phyloP scores from a whole-genome alignment of 495 filamentous ascomycete species.

The Aspergillus sclerotioniger region DNA sequence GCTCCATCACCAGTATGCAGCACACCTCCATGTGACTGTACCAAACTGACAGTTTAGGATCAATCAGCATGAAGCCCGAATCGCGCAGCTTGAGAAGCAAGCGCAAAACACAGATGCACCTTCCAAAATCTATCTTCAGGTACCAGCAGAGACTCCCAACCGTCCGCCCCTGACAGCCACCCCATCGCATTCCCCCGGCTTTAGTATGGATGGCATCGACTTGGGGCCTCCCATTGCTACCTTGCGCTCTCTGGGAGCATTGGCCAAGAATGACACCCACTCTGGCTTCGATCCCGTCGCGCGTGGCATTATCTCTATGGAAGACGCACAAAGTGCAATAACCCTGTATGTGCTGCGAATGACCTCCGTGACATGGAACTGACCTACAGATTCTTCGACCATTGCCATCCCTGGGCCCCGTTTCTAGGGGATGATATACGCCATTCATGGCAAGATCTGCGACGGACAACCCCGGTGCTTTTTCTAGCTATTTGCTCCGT shows the following conservation, averaged over 20 bases:
- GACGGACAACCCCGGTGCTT: neutral
- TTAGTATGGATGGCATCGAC: neutral
- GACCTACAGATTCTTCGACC: neutral
- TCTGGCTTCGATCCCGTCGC: neutral
- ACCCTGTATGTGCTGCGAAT: neutral
- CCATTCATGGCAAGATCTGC: neutral
- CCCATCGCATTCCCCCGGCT: neutral
- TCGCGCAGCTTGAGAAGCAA: neutral
- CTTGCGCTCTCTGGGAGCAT: neutral
- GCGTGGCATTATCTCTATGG: neutral
- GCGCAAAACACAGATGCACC: neutral
- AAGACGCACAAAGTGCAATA: neutral
- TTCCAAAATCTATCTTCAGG: neutral
- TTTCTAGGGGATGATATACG: neutral
- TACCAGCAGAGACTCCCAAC: neutral
- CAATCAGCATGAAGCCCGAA: neutral
- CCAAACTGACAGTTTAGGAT: neutral
- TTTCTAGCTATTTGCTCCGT: neutral
- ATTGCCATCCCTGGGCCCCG: neutral
- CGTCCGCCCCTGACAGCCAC: neutral
- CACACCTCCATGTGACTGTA: neutral
- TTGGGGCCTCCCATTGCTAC: neutral
- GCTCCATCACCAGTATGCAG: neutral
- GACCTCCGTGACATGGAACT: neutral
- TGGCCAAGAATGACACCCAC: neutral